phyloP scores from a whole-genome alignment of 257 asterid species.

The Nyctanthes arbortristis region DNA sequence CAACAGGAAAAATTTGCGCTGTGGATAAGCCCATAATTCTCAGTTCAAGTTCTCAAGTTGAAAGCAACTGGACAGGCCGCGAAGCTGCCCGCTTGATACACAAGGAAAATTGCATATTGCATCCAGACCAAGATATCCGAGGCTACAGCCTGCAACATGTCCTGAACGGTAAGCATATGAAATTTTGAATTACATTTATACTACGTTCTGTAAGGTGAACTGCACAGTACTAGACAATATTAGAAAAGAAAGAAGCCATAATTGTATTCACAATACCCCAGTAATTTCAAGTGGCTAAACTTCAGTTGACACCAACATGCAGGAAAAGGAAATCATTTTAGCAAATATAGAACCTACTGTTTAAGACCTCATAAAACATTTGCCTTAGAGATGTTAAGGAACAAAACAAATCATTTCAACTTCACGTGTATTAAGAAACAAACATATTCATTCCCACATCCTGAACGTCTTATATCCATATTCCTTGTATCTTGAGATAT shows the following conservation, averaged over 20 bases:
- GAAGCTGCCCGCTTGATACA: constrained; percentile 22
- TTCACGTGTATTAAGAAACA: neutral
- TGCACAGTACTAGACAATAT: neutral
- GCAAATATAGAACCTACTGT: too few relatives aligned
- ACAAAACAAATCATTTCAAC: neutral
- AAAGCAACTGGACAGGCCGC: constrained; percentile 23
- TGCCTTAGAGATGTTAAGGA: neutral
- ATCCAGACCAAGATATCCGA: constrained; percentile 24
- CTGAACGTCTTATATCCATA: neutral
- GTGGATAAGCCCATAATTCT: constrained; percentile 15
- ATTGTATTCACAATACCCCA: neutral
- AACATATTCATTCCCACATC: neutral
- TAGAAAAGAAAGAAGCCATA: neutral
- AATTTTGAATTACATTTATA: constrained; percentile 1
- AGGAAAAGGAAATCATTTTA: too few relatives aligned
- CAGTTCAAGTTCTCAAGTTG: constrained; percentile 39
- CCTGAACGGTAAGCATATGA: constrained; percentile 46
- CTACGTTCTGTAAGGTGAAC: neutral
- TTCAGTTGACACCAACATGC: too few relatives aligned
- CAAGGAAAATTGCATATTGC: constrained; percentile 29
- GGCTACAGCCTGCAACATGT: constrained; percentile 38
- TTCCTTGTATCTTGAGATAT: neutral
- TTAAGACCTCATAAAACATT: too few relatives aligned
- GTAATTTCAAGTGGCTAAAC: neutral
- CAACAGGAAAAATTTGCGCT: constrained; percentile 15